Conservation (phyloP, 1,284 basidiomycete genomes). For the Tilletia caries region DNA sequence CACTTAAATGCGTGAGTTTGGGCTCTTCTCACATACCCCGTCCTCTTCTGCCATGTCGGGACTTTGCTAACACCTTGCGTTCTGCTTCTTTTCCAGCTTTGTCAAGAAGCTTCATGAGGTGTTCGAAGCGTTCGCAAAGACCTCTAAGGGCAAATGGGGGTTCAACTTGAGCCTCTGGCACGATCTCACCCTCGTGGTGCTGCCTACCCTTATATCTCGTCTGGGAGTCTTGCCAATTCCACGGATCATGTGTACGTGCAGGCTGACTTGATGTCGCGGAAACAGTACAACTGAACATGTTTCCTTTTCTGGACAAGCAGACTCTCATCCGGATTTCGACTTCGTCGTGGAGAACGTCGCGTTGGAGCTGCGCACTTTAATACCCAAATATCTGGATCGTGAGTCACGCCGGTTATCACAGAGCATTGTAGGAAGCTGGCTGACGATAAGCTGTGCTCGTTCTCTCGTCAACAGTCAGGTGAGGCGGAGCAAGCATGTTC, state of each 20-base stretch:
- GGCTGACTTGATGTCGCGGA: not conserved
- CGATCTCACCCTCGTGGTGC: constrained; percentile 14
- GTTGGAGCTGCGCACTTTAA: constrained; percentile 17
- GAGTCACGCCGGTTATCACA: not conserved
- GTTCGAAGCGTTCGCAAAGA: constrained; percentile 9
- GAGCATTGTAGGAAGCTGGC: no score
- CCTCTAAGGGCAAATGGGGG: constrained; percentile 14
- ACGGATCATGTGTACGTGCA: constrained; percentile 19
- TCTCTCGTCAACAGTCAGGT: not conserved
- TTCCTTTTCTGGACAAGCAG: not conserved
- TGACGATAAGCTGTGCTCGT: not conserved
- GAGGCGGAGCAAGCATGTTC: not conserved
- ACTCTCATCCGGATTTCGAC: constrained; percentile 27
- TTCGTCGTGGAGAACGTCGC: constrained; percentile 26
- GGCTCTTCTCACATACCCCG: not conserved
- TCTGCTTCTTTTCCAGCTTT: not conserved
- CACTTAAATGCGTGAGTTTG: constrained; percentile 6
- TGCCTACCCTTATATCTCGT: constrained; percentile 17
- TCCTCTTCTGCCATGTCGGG: no score
- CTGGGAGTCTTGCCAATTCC: constrained; percentile 24
- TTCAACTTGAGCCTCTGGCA: constrained; percentile 11
- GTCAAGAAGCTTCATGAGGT: constrained; percentile 2
- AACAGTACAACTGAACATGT: not conserved
- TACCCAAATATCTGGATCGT: constrained; percentile 21
- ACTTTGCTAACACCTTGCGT: not conserved